Evolutionary conservation across 371 early-diverging fungal genomes (phyloP).

Genomic region (Encephalitozoon intestinalis): DNA sequence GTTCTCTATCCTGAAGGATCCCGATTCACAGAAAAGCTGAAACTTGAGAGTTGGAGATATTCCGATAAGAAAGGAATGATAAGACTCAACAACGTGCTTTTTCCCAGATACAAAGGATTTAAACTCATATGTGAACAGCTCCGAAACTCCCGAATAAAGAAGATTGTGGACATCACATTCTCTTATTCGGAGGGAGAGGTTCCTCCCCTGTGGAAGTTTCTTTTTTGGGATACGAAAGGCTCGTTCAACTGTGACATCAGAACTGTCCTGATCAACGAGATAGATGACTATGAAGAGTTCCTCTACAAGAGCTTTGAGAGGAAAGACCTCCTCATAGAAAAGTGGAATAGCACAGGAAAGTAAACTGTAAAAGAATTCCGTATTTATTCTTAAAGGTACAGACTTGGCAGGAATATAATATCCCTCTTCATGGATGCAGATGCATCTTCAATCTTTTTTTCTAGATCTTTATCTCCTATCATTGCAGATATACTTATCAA

Average conservation of each 20-base stretch:
- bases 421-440: conserved; percentile 47
- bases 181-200: conserved; percentile 32
- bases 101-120: conserved; percentile 73
- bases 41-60: conserved; percentile 63
- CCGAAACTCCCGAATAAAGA: conserved; percentile 18
- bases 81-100: conserved; percentile 65
- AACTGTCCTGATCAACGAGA: conserved; percentile 14
- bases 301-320: conserved; percentile 46
- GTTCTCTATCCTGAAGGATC: conserved; percentile 61
- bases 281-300: conserved; percentile 39
- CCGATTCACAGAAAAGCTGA: conserved; percentile 34
- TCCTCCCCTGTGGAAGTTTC: conserved; percentile 34
- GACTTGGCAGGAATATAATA: conserved; percentile 58
- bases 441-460: conserved; percentile 46
- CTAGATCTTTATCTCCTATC: conserved; percentile 49
- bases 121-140: conserved; percentile 27
- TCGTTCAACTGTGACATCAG: conserved; percentile 32
- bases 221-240: conserved; percentile 26
- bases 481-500: conserved; percentile 42
- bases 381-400: conserved; percentile 48
- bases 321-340: conserved; percentile 57
- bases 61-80: conserved; percentile 63
- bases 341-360: conserved; percentile 5
- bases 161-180: conserved; percentile 57
- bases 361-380: background rate